A percentile compares a stretch with the other conserved stretches of the same genome.
These are phyloP conservation scores for Sporothrix pallida DNA, from an alignment of 2,329 filamentous ascomycete species.

Conservation along the genomic window DNA sequence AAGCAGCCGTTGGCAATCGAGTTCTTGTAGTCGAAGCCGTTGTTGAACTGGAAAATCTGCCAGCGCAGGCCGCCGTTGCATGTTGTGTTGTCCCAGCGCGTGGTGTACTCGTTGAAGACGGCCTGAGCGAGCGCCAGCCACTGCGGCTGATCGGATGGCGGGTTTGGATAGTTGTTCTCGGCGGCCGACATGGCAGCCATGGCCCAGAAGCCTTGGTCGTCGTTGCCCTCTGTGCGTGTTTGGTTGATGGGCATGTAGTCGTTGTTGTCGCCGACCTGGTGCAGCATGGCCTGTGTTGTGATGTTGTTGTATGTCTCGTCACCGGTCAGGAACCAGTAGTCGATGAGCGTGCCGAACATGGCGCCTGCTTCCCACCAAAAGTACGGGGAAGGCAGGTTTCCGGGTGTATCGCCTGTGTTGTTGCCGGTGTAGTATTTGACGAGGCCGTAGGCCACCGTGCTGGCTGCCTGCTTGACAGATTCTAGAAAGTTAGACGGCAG, in stretches of 20 bases:
- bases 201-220: conserved; percentile 86
- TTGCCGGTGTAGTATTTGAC: conserved; percentile 62
- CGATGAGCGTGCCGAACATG: conserved; percentile 72
- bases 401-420: conserved; percentile 62
- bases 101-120: conserved; percentile 78
- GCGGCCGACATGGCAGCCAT: conserved; percentile 79
- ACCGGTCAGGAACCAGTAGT: conserved; percentile 74
- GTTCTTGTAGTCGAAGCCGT: conserved; percentile 72
- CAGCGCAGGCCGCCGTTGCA: conserved; percentile 81
- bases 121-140: conserved; percentile 82
- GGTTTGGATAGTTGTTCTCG: conserved; percentile 76
- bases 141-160: conserved; percentile 64
- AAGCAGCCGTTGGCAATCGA: conserved; percentile 72
- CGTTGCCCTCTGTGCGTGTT: conserved; percentile 67
- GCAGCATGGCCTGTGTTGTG: conserved; percentile 62
- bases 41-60: conserved; percentile 83
- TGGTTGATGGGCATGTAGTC: conserved; percentile 73
- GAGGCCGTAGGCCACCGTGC: conserved; percentile 48
- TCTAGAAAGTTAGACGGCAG: conserved; percentile 45
- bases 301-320: conserved; percentile 68
- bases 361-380: conserved; percentile 80
- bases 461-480: conserved; percentile 57
- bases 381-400: conserved; percentile 65
- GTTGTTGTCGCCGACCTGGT: conserved; percentile 63
- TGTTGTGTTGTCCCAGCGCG: conserved; percentile 68